A percentile compares a stretch with the other conserved stretches of the same genome.
Conservation (phyloP, 169 alveolate genomes). For the Plasmodium gallinaceum region DNA sequence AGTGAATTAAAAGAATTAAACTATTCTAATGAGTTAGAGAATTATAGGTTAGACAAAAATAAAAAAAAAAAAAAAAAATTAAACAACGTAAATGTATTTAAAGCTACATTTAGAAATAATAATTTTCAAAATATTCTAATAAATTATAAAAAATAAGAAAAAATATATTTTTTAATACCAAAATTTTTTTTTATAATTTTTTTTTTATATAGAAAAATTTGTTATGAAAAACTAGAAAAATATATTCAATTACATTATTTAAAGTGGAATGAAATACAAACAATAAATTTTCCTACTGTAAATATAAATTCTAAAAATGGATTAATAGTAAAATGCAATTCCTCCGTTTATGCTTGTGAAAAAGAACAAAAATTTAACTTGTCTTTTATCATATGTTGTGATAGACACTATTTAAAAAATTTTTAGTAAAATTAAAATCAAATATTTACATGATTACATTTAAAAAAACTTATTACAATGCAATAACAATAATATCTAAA, state of each 20-base stretch:
- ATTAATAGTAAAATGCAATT: constrained; percentile 24
- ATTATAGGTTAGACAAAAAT: constrained; percentile 30
- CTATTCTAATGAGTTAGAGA: constrained; percentile 37
- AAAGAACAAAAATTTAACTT: constrained; percentile 29
- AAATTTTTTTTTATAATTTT: neutral
- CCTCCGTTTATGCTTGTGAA: constrained; percentile 64
- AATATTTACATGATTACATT: neutral
- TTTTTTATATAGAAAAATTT: constrained; percentile 16
- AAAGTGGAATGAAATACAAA: constrained; percentile 57
- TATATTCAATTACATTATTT: constrained; percentile 36
- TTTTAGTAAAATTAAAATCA: constrained; percentile 51
- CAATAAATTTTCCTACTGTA: constrained; percentile 50
- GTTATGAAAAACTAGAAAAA: constrained; percentile 29
- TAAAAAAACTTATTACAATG: neutral
- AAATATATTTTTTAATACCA: neutral
- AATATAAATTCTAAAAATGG: constrained; percentile 54
- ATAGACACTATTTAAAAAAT: constrained; percentile 63
- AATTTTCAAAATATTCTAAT: too few relatives aligned
- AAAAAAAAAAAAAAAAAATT: neutral
- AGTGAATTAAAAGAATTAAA: constrained; percentile 4
- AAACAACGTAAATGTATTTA: too few relatives aligned
- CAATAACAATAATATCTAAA: neutral
- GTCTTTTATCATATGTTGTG: constrained; percentile 48
- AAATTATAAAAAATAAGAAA: neutral
- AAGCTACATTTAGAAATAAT: neutral